A percentile compares a stretch with the other conserved stretches of the same genome.
phyloP scores from a whole-genome alignment of 1,284 basidiomycete species.

The Binderoboletus segoi region DNA sequence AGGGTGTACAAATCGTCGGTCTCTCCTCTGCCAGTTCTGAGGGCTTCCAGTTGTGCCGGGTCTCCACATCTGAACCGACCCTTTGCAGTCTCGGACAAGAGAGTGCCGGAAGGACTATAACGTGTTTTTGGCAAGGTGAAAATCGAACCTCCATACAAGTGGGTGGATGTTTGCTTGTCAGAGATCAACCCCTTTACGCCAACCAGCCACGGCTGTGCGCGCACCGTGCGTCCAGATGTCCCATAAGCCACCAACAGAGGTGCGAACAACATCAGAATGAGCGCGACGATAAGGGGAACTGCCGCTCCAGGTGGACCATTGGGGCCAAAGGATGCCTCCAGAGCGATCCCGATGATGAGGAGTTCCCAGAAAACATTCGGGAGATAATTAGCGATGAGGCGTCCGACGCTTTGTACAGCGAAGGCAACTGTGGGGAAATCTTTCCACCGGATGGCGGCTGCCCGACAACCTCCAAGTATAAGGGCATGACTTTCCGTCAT shows the following conservation, averaged over 20 bases:
- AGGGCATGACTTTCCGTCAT: slow-evolving; percentile 23
- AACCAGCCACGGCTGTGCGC: slow-evolving; percentile 29
- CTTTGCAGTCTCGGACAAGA: slow-evolving; percentile 6
- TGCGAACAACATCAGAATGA: slow-evolving; percentile 22
- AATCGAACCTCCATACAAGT: slow-evolving; percentile 21
- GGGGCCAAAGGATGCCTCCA: background rate
- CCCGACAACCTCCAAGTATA: slow-evolving; percentile 32
- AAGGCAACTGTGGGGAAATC: slow-evolving; percentile 28
- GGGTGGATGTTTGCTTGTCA: slow-evolving; percentile 20
- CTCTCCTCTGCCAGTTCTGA: background rate
- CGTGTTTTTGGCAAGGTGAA: slow-evolving; percentile 11
- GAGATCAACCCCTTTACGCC: slow-evolving; percentile 32
- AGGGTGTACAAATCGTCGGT: slow-evolving; percentile 26
- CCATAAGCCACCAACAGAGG: slow-evolving; percentile 24
- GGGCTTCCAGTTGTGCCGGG: slow-evolving; percentile 5
- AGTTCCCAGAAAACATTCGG: slow-evolving; percentile 14
- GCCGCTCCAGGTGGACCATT: background rate
- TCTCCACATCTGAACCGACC: slow-evolving; percentile 23
- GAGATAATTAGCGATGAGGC: slow-evolving; percentile 13
- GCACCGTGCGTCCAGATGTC: slow-evolving; percentile 22
- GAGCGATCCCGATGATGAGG: background rate
- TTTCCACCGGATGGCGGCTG: slow-evolving; percentile 29
- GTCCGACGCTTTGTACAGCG: slow-evolving; percentile 15
- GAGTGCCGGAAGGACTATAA: slow-evolving; percentile 28
- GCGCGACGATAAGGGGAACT: background rate